Percentiles rank a stretch among this genome's conserved stretches.
phyloP scores from a whole-genome alignment of 2,329 filamentous ascomycete genomes.

The Colletotrichum viniferum region DNA sequence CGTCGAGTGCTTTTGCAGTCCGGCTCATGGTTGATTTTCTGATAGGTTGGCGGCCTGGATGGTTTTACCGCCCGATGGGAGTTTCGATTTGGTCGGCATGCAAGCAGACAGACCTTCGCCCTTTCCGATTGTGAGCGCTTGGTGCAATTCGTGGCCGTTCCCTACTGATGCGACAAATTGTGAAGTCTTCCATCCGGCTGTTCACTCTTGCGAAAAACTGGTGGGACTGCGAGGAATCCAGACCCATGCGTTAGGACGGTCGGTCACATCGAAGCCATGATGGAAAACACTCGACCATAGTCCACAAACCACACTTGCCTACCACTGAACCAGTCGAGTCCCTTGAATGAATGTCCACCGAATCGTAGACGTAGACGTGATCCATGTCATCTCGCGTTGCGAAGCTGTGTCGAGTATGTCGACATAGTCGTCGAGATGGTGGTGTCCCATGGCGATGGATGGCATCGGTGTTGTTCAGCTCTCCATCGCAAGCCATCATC shows the following conservation, averaged over 20 bases:
- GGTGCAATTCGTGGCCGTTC: rapidly evolving
- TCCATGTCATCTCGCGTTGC: neutral
- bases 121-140: too few species aligned
- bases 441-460: too few species aligned
- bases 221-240: neutral
- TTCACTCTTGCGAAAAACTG: rapidly evolving
- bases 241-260: neutral
- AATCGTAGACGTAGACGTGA: too few species aligned
- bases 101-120: rapidly evolving
- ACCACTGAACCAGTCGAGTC: neutral
- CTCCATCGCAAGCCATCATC: neutral
- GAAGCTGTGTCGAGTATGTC: neutral
- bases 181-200: too few species aligned
- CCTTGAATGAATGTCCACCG: too few species aligned
- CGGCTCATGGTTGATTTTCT: rapidly evolving
- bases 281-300: neutral
- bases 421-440: rapidly evolving
- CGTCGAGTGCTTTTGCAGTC: neutral
- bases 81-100: neutral
- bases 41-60: neutral
- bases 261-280: neutral
- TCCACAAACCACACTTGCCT: too few species aligned
- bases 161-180: neutral
- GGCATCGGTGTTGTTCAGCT: rapidly evolving
- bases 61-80: too few species aligned